These are phyloP conservation scores for Gynandropsis gynandra DNA, from an alignment of 345 rosid species.

Conservation along the genomic window DNA sequence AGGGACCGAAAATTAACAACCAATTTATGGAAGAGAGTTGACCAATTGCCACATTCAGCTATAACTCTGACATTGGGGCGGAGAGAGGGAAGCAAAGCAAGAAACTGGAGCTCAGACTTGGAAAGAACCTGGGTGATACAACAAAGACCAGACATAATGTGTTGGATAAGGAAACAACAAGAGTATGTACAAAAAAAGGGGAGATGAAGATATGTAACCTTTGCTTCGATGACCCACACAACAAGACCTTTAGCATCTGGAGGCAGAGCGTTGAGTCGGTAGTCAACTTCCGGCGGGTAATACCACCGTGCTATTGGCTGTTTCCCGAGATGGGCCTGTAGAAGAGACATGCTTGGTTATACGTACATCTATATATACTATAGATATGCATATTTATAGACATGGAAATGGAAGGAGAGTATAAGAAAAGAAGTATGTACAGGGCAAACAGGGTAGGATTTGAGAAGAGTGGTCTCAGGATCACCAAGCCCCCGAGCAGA, in stretches of 20 bases:
- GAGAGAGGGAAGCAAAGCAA: slow-evolving; percentile 77
- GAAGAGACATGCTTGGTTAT: too few relatives aligned
- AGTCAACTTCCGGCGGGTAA: slow-evolving; percentile 89
- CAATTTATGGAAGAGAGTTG: not conserved
- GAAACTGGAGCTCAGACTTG: slow-evolving; percentile 77
- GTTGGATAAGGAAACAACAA: not conserved
- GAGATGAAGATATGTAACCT: slow-evolving; percentile 31
- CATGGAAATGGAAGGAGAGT: not conserved
- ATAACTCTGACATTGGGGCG: slow-evolving; percentile 82
- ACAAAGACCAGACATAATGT: slow-evolving; percentile 7
- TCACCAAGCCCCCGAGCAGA: slow-evolving; percentile 93
- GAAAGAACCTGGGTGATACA: slow-evolving; percentile 56
- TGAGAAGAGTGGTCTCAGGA: slow-evolving; percentile 84
- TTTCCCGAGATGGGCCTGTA: slow-evolving; percentile 82
- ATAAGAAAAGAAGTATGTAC: slow-evolving; percentile 26
- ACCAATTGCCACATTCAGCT: slow-evolving; percentile 93
- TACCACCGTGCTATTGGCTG: slow-evolving; percentile 97
- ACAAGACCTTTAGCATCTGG: slow-evolving; percentile 78
- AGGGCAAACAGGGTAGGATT: slow-evolving; percentile 86
- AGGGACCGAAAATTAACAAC: too few relatives aligned
- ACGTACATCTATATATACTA: not conserved
- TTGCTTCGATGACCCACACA: slow-evolving; percentile 87
- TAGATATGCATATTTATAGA: not conserved
- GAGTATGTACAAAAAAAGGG: slow-evolving; percentile 8
- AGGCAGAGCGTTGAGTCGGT: slow-evolving; percentile 63